Conservation (phyloP, 202 grass and related monocot species). For the Panicum hallii region DNA sequence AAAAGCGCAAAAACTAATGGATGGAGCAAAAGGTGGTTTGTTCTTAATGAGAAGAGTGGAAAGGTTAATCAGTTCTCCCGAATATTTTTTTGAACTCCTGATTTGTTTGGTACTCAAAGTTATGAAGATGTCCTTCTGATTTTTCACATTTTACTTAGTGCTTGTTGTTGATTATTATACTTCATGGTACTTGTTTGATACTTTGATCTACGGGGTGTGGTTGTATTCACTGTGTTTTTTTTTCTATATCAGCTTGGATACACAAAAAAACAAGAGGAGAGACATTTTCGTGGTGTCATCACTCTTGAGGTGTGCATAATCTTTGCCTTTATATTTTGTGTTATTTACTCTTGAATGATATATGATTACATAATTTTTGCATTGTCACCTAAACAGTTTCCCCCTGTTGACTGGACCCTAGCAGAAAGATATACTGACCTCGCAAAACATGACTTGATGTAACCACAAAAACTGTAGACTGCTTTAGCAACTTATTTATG, state of each 20-base stretch:
- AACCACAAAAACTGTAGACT: not conserved
- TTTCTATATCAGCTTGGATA: slow-evolving; percentile 85
- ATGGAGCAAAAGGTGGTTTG: slow-evolving; percentile 97
- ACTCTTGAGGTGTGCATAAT: slow-evolving; percentile 76
- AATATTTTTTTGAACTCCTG: slow-evolving; percentile 13
- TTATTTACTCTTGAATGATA: slow-evolving; percentile 30
- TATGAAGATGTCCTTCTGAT: not conserved
- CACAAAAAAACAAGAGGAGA: slow-evolving; percentile 98
- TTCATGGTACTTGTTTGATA: slow-evolving; percentile 34
- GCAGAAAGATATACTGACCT: not conserved
- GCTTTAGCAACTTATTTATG: slow-evolving; percentile 7
- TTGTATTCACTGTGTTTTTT: slow-evolving; percentile 37
- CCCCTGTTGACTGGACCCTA: not conserved
- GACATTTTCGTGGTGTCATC: slow-evolving; percentile 92
- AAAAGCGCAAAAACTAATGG: slow-evolving; percentile 98
- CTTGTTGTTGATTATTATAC: slow-evolving; percentile 34
- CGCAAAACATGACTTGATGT: slow-evolving; percentile 25
- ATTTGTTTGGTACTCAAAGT: slow-evolving; percentile 1
- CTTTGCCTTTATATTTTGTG: slow-evolving; percentile 30
- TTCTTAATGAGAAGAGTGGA: slow-evolving; percentile 97
- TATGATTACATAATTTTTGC: not conserved
- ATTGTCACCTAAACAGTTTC: not conserved
- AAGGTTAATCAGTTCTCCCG: slow-evolving; percentile 64
- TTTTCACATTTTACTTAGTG: slow-evolving; percentile 17
- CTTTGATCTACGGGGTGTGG: not conserved